phyloP scores from a whole-genome alignment of 1,284 basidiomycete species.

The Pisolithus thermaeus region DNA sequence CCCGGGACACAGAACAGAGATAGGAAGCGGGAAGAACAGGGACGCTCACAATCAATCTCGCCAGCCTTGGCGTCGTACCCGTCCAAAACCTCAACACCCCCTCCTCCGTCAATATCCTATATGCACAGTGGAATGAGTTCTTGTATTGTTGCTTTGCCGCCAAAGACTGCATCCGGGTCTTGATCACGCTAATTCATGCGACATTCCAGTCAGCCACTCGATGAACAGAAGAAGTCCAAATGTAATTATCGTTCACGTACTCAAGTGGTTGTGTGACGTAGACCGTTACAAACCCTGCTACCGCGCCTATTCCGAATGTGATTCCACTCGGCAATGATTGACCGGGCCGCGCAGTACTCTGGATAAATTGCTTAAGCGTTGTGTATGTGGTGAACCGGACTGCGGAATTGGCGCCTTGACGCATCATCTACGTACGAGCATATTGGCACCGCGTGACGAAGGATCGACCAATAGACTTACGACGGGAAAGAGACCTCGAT shows the following conservation, averaged over 20 bases:
- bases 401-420: slow-evolving; percentile 96
- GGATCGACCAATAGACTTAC: slow-evolving; percentile 40
- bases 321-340: slow-evolving; percentile 82
- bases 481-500: slow-evolving; percentile 91
- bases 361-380: slow-evolving; percentile 88
- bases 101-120: slow-evolving; percentile 87
- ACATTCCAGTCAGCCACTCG: slow-evolving; percentile 3
- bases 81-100: slow-evolving; percentile 90
- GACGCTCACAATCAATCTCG: slow-evolving; percentile 72
- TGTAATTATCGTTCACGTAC: slow-evolving; percentile 40
- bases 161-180: slow-evolving; percentile 96
- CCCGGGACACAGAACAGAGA: not conserved
- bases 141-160: slow-evolving; percentile 79
- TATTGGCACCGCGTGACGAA: not conserved
- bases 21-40: not conserved
- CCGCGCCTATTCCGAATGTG: slow-evolving; percentile 91
- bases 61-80: slow-evolving; percentile 87
- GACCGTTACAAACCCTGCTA: slow-evolving; percentile 93
- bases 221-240: not conserved
- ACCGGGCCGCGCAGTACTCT: slow-evolving; percentile 78
- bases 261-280: slow-evolving; percentile 93
- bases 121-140: slow-evolving; percentile 92
- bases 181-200: slow-evolving; percentile 68
- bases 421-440: slow-evolving; percentile 68
- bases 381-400: slow-evolving; percentile 96